Evolutionary conservation across 352 stramenopile genomes (phyloP), one percentile per base, ranked within the genome.

Genomic region (Phytophthora boehmeriae): DNA sequence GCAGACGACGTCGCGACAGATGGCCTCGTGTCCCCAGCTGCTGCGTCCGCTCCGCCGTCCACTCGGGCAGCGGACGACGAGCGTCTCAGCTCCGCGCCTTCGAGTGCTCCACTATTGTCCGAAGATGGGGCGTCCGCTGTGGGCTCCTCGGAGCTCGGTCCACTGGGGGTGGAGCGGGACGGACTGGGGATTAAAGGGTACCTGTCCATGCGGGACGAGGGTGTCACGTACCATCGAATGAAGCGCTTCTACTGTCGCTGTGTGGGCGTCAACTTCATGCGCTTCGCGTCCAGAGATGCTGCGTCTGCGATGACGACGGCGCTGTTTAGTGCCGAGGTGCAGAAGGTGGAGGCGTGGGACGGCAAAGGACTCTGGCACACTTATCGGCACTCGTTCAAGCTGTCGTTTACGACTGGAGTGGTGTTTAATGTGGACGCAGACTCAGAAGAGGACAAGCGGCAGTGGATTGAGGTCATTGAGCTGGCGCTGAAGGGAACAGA

Each of bases 371-470:
- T 92, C 4, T 82, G 88, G 57, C 86, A 94, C 53, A 90, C 76
- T 51, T 96, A 96, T 53, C 76, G 78, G 43, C 78, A 92, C 61
- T 89, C 85, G 64, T 96, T 96, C 65, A 91, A 94, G 66, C 59
- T 94, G 19, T 89, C 81, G 48, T 90, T 92, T 54, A 82, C 77
- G 17, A 80, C 86, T 5, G 83, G 81, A 25, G 72, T 76, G 19
- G 80, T 90, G 42, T 94, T 90, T 52, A 94, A 94, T 54, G 73
- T 85, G 36, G 83, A 92, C 50, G 86, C 86, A 14, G 81, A 92
- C 59, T 88, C 70, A 45, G 83, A 92, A 57, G 83, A 92, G 54
- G 86, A 94, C 71, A 91, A 92, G 61, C 64, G 71, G 17, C 69
- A 75, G 10, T 94, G 86, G 86, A 84, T 92, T 59, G 75, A 87